Conservation (phyloP, 225 moss, liverwort and hornwort species). For the Bryum argenteum region DNA sequence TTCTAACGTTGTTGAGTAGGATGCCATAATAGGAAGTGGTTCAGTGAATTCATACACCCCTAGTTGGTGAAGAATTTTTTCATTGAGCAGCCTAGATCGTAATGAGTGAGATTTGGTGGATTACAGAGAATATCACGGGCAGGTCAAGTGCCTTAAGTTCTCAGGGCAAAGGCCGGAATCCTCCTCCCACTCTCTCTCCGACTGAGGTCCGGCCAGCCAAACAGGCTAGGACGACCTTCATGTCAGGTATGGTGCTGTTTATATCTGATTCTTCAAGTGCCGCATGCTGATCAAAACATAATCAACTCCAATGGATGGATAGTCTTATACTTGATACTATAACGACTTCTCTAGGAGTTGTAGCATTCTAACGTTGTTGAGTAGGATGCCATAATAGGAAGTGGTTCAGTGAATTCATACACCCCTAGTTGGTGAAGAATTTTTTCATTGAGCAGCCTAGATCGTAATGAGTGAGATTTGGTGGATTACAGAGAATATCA, state of each 20-base stretch:
- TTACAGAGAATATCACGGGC: slow-evolving; percentile 34
- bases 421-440: not conserved
- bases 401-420: no score
- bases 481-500: slow-evolving; percentile 33
- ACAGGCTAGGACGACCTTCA: slow-evolving; percentile 40
- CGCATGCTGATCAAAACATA: not conserved
- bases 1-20: not conserved
- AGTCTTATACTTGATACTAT: not conserved
- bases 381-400: not conserved
- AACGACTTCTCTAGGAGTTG: not conserved
- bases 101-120: slow-evolving; percentile 23
- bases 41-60: not conserved
- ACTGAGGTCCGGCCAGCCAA: slow-evolving; percentile 42
- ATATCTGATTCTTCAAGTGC: not conserved
- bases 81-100: not conserved
- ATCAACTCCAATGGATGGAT: not conserved
- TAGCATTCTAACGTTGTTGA: not conserved
- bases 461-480: slow-evolving; percentile 18
- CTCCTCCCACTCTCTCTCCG: slow-evolving; percentile 41
- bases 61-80: not conserved
- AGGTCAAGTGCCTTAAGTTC: slow-evolving; percentile 33
- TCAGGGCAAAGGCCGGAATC: slow-evolving; percentile 45
- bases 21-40: not conserved
- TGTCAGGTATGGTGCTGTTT: slow-evolving; percentile 35
- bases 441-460: not conserved